Conservation (phyloP, 2,329 filamentous ascomycete genomes). For the Penicillium sp. region DNA sequence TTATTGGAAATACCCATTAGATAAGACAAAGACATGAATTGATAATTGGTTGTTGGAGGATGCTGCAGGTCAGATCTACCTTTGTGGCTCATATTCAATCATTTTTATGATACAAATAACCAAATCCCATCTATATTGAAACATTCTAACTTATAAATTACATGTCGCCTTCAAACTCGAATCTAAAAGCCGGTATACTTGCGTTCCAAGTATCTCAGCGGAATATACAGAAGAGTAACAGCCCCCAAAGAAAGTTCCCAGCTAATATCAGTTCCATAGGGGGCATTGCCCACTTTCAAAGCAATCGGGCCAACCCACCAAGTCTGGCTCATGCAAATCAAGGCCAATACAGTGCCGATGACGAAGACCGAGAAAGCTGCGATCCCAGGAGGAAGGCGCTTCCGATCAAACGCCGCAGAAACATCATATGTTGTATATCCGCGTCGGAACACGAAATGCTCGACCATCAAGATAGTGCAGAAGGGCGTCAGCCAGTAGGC, state of each 20-base stretch:
- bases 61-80: too few species aligned
- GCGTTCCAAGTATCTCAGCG: too few species aligned
- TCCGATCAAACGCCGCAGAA: neutral
- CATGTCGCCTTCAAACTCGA: too few species aligned
- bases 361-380: neutral
- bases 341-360: neutral
- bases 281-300: neutral
- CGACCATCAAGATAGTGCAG: neutral
- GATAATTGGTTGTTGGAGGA: too few species aligned
- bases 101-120: too few species aligned
- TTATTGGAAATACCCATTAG: too few species aligned
- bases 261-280: neutral
- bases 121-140: too few species aligned
- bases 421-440: neutral
- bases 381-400: neutral
- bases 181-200: too few species aligned
- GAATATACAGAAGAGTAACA: too few species aligned
- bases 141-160: too few species aligned
- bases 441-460: neutral
- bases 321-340: neutral
- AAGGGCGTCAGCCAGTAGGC: neutral
- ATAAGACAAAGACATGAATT: too few species aligned
- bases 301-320: neutral
- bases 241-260: neutral
- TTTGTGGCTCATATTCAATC: too few species aligned